These are phyloP conservation scores for Kwoniella botswanensis DNA, from an alignment of 768 basidiomycete genomes.

Conservation along the genomic window DNA sequence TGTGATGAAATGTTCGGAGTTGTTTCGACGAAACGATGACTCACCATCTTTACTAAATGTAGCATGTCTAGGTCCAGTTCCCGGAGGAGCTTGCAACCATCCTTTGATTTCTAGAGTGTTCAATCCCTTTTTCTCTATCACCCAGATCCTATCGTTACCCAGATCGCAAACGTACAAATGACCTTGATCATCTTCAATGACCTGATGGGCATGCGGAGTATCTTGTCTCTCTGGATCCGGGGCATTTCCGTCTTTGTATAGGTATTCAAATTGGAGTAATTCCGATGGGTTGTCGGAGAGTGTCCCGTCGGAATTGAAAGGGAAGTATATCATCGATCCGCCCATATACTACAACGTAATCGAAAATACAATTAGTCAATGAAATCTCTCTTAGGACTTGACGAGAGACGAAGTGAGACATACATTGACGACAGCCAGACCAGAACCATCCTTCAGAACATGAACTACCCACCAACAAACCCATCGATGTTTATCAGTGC, in stretches of 20 bases:
- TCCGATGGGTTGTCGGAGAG: slow-evolving; percentile 42
- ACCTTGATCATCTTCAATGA: slow-evolving; percentile 59
- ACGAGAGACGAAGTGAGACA: slow-evolving; percentile 52
- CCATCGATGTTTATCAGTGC: slow-evolving; percentile 46
- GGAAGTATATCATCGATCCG: slow-evolving; percentile 66
- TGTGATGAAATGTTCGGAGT: too few relatives aligned
- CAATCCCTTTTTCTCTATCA: slow-evolving; percentile 62
- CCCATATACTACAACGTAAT: slow-evolving; percentile 67
- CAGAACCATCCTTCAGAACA: slow-evolving; percentile 65
- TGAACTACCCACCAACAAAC: slow-evolving; percentile 68
- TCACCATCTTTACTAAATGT: slow-evolving; percentile 23
- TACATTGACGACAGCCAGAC: slow-evolving; percentile 75
- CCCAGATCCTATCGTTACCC: slow-evolving; percentile 71
- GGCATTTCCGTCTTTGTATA: slow-evolving; percentile 61
- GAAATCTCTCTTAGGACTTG: background rate
- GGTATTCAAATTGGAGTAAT: slow-evolving; percentile 56
- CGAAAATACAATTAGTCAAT: too few relatives aligned
- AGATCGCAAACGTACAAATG: slow-evolving; percentile 38
- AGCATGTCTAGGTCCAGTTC: slow-evolving; percentile 46
- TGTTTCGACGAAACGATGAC: background rate
- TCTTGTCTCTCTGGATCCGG: slow-evolving; percentile 63
- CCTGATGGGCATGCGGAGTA: slow-evolving; percentile 36
- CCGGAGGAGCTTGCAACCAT: slow-evolving; percentile 50
- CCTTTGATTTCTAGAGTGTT: slow-evolving; percentile 64
- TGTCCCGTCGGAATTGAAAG: slow-evolving; percentile 61